These are phyloP conservation scores for Rhexocercosporidium sp. DNA, from an alignment of 2,329 filamentous ascomycete genomes.

Conservation along the genomic window DNA sequence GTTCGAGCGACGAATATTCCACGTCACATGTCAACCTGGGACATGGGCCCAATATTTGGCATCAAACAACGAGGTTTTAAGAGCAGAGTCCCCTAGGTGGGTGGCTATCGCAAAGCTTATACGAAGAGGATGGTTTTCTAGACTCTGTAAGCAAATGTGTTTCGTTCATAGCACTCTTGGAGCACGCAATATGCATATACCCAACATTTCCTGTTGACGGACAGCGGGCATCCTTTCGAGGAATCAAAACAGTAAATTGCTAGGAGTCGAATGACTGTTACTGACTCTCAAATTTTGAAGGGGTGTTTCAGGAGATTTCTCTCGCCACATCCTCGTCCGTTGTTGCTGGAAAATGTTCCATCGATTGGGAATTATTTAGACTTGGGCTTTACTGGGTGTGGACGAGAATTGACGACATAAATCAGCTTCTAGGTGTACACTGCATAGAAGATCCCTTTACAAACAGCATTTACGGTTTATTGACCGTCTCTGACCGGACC, in stretches of 20 bases:
- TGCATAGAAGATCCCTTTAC: neutral
- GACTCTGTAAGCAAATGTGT: conserved; percentile 16
- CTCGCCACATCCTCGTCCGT: conserved; percentile 14
- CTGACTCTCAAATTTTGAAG: neutral
- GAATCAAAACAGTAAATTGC: neutral
- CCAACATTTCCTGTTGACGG: neutral
- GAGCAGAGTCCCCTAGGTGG: neutral
- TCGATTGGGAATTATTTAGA: conserved; percentile 15
- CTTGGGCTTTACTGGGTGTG: conserved; percentile 11
- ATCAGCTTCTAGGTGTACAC: neutral
- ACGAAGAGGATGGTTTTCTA: conserved; percentile 17
- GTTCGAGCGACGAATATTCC: neutral
- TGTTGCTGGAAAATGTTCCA: neutral
- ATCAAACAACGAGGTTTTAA: neutral
- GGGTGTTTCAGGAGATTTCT: conserved; percentile 21
- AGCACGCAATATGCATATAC: neutral
- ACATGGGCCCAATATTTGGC: neutral
- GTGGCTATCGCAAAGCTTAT: conserved; percentile 13
- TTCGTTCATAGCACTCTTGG: neutral
- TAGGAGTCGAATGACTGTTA: neutral
- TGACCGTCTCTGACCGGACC: neutral
- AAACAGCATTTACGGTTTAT: neutral
- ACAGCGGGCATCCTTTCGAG: neutral
- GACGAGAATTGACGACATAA: neutral
- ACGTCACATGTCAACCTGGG: neutral